phyloP scores from a whole-genome alignment of 192 early-diverging fungal species.

The Phycomyces blakesleeanus region DNA sequence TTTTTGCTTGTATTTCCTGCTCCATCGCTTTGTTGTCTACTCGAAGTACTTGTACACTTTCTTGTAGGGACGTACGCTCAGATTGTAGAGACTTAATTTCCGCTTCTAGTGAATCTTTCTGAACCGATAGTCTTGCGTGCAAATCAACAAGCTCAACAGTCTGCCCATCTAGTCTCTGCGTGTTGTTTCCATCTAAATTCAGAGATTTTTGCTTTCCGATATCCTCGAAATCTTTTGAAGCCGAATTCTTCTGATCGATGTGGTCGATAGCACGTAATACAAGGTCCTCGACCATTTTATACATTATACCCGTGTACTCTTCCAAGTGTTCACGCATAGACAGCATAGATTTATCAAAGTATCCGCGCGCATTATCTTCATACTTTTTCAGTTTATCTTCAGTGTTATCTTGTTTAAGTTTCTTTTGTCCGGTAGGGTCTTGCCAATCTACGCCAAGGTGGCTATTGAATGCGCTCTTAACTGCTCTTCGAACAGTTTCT shows the following conservation, averaged over 20 bases:
- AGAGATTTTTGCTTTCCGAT: neutral
- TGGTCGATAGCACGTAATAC: slow-evolving; percentile 28
- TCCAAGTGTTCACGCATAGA: slow-evolving; percentile 25
- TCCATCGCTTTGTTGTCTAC: neutral
- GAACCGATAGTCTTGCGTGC: slow-evolving; percentile 8
- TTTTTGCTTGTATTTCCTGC: slow-evolving; percentile 2
- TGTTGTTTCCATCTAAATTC: neutral
- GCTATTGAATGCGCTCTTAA: slow-evolving; percentile 24
- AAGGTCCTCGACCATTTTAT: slow-evolving; percentile 31
- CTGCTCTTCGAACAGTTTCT: slow-evolving; percentile 21
- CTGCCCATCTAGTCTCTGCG: neutral
- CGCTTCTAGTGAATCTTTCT: slow-evolving; percentile 9
- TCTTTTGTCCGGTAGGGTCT: slow-evolving; percentile 9
- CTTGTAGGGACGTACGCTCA: slow-evolving; percentile 7
- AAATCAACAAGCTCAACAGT: slow-evolving; percentile 6
- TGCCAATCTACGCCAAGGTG: slow-evolving; percentile 11
- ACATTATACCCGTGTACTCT: slow-evolving; percentile 29
- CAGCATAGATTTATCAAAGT: slow-evolving; percentile 27
- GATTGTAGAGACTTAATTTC: slow-evolving; percentile 17
- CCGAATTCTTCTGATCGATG: neutral
- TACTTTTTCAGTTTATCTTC: slow-evolving; percentile 28
- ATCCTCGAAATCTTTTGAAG: neutral
- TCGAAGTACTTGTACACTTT: neutral
- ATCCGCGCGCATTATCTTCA: slow-evolving; percentile 29
- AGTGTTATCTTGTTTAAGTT: slow-evolving; percentile 8